These are phyloP conservation scores for Ambrosiella beaveri DNA, from an alignment of 2,329 filamentous ascomycete species.

Conservation along the genomic window DNA sequence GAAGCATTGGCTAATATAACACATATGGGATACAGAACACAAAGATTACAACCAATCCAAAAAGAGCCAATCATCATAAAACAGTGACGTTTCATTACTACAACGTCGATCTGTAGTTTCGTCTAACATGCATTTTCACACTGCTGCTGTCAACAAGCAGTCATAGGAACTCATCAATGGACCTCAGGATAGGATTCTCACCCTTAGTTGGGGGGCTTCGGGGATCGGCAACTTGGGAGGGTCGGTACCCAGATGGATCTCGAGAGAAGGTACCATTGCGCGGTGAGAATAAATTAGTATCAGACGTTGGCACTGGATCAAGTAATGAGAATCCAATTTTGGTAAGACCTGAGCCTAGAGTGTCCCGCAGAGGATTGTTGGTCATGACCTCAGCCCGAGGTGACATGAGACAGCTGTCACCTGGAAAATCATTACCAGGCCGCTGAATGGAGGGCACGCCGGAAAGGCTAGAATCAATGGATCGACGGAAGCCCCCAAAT, in stretches of 20 bases:
- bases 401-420: conserved; percentile 46
- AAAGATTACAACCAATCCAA: background rate
- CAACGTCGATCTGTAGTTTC: background rate
- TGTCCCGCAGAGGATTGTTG: conserved; percentile 42
- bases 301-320: conserved; percentile 34
- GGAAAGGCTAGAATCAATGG: background rate
- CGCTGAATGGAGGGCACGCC: background rate
- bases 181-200: conserved; percentile 57
- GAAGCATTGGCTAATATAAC: background rate
- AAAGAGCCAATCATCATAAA: background rate
- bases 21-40: background rate
- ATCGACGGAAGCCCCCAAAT: conserved; percentile 3
- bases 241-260: conserved; percentile 31
- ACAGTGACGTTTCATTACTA: conserved; percentile 5
- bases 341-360: background rate
- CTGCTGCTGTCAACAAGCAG: background rate
- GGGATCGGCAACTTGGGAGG: conserved; percentile 42
- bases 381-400: conserved; percentile 59
- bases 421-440: conserved; percentile 17
- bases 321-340: conserved; percentile 34
- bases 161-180: conserved; percentile 62
- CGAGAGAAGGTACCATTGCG: conserved; percentile 34
- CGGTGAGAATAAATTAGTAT: conserved; percentile 36
- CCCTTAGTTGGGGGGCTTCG: conserved; percentile 59
- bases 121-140: background rate